phyloP scores from a whole-genome alignment of 1,139 yeast species.

The Geotrichum siamense region DNA sequence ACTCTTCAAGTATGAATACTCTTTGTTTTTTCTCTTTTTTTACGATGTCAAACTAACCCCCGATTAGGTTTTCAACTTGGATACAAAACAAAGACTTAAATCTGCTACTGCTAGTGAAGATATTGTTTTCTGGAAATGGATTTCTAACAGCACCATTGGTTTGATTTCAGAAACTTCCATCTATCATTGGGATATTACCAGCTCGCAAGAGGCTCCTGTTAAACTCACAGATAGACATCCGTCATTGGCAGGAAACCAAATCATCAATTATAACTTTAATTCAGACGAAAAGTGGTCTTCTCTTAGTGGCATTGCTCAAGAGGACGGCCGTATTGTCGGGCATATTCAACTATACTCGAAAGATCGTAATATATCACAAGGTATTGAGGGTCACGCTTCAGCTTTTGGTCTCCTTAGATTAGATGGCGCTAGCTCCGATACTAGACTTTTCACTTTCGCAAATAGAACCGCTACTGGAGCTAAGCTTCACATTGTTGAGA shows the following conservation, averaged over 20 bases:
- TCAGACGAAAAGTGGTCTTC: conserved; percentile 88
- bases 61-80: conserved; percentile 65
- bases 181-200: conserved; percentile 80
- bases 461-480: conserved; percentile 81
- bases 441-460: conserved; percentile 81
- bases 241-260: conserved; percentile 71
- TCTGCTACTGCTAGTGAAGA: conserved; percentile 83
- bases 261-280: conserved; percentile 84
- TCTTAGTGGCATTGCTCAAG: conserved; percentile 90
- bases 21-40: background rate
- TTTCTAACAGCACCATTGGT: conserved; percentile 65
- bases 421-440: conserved; percentile 66
- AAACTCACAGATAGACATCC: conserved; percentile 80
- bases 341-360: conserved; percentile 88
- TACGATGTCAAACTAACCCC: background rate
- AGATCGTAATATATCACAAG: conserved; percentile 87
- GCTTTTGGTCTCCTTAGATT: conserved; percentile 71
- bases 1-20: conserved; percentile 53
- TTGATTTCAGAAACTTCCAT: conserved; percentile 72
- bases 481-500: conserved; percentile 87
- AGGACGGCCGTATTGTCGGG: conserved; percentile 91
- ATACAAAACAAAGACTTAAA: conserved; percentile 80
- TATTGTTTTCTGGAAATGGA: conserved; percentile 95
- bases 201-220: conserved; percentile 70
- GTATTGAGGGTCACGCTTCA: conserved; percentile 97